A percentile compares a stretch with the other conserved stretches of the same genome.
phyloP scores from a whole-genome alignment of 495 filamentous ascomycete genomes.

The Penicillium macrosclerotiorum region DNA sequence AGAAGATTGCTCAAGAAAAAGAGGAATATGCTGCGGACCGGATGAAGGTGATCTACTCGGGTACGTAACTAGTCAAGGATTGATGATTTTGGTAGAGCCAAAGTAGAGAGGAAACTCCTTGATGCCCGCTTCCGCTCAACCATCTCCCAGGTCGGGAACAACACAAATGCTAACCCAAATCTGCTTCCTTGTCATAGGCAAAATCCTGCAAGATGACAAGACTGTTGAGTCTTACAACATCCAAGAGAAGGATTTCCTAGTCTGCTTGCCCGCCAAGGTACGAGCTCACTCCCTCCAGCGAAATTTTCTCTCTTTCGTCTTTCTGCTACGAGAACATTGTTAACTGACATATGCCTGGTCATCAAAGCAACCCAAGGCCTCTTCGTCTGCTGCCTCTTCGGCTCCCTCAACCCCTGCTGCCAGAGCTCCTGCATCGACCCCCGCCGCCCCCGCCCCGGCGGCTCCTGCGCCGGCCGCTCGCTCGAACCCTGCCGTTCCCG shows the following conservation, averaged over 20 bases:
- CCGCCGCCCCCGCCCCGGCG: conserved; percentile 65
- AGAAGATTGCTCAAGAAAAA: conserved; percentile 83
- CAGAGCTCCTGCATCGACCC: conserved; percentile 43
- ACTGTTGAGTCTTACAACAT: conserved; percentile 95
- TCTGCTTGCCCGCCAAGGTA: conserved; percentile 97
- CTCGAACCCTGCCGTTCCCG: conserved; percentile 56
- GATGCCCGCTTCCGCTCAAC: neutral
- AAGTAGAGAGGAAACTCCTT: neutral
- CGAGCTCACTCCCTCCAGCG: neutral
- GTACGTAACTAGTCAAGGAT: conserved; percentile 39
- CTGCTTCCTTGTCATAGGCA: conserved; percentile 57
- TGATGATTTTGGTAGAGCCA: neutral
- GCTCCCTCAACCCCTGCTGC: conserved; percentile 58
- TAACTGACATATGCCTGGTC: conserved; percentile 4
- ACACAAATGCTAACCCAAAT: neutral
- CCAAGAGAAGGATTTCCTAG: conserved; percentile 98
- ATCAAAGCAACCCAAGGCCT: conserved; percentile 62
- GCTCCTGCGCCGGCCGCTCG: conserved; percentile 52
- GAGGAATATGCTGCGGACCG: conserved; percentile 77
- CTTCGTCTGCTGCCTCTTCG: conserved; percentile 53
- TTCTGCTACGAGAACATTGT: neutral
- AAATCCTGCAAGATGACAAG: conserved; percentile 95
- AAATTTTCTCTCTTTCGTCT: neutral
- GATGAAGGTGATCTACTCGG: conserved; percentile 96
- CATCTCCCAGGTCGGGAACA: too few species aligned